Percentiles rank a stretch among this genome's conserved stretches.
These are phyloP conservation scores for Periglandula ipomoeae DNA, from an alignment of 2,329 filamentous ascomycete genomes.

Conservation along the genomic window DNA sequence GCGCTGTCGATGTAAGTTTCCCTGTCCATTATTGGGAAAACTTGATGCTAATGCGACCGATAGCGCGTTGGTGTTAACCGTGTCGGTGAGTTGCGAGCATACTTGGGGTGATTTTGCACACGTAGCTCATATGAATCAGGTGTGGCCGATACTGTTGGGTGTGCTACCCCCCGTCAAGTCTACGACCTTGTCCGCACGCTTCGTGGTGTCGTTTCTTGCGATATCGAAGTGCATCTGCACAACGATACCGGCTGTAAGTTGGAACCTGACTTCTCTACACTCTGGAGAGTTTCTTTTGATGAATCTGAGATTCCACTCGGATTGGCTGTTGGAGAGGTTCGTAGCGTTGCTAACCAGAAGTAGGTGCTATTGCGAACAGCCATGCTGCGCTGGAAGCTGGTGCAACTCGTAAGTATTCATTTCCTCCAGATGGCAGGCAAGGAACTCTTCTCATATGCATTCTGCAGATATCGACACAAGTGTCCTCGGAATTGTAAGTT, in stretches of 20 bases:
- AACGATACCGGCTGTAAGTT: conserved; percentile 90
- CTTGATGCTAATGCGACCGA: neutral
- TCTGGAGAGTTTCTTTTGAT: no score
- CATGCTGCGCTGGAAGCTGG: conserved; percentile 81
- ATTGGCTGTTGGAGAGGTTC: no score
- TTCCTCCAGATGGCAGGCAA: no score
- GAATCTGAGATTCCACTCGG: no score
- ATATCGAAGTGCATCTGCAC: conserved; percentile 82
- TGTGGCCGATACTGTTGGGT: conserved; percentile 91
- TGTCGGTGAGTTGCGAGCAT: neutral
- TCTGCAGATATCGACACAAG: conserved; percentile 7
- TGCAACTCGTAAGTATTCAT: conserved; percentile 53
- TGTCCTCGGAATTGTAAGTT: conserved; percentile 9
- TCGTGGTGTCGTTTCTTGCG: conserved; percentile 44
- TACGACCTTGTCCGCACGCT: conserved; percentile 81
- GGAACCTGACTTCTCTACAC: no score
- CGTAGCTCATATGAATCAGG: conserved; percentile 70
- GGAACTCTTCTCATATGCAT: neutral
- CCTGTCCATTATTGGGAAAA: neutral
- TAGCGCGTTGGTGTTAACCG: conserved; percentile 1
- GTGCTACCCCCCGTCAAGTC: conserved; percentile 74
- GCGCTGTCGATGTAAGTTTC: conserved; percentile 54
- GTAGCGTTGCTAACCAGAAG: no score
- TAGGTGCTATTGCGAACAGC: conserved; percentile 78
- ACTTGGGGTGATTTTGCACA: no score